Conservation (phyloP, 148 eudicot genomes). For the Rhododendron kiyosumense region DNA sequence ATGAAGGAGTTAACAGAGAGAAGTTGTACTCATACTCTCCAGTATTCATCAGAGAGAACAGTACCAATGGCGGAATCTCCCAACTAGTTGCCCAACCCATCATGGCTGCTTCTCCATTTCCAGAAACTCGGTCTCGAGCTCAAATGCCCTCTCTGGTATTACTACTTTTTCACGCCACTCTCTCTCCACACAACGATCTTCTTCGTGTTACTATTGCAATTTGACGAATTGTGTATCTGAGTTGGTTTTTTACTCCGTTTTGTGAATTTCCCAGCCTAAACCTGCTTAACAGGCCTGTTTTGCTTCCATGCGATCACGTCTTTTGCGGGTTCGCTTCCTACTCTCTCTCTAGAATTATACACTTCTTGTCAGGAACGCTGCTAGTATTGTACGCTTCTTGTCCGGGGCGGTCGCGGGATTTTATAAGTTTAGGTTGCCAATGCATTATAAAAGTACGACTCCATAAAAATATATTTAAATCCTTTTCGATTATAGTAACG, state of each 20-base stretch:
- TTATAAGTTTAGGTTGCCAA: too few relatives aligned
- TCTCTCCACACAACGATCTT: not conserved
- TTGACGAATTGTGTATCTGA: not conserved
- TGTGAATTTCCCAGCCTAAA: slow-evolving; percentile 42
- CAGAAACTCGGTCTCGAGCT: slow-evolving; percentile 83
- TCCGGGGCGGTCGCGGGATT: too few relatives aligned
- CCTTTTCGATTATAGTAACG: too few relatives aligned
- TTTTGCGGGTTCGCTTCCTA: slow-evolving; percentile 58
- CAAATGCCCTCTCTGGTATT: slow-evolving; percentile 76
- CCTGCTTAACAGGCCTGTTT: slow-evolving; percentile 49
- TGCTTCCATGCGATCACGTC: slow-evolving; percentile 80
- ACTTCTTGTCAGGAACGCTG: too few relatives aligned
- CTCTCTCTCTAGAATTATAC: too few relatives aligned
- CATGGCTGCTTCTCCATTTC: slow-evolving; percentile 35
- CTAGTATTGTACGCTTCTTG: too few relatives aligned
- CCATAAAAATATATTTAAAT: too few relatives aligned
- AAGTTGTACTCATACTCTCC: too few relatives aligned
- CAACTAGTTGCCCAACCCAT: slow-evolving; percentile 53
- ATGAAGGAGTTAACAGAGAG: too few relatives aligned
- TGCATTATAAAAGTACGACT: too few relatives aligned
- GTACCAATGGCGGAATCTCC: slow-evolving; percentile 35
- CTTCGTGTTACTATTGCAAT: not conserved
- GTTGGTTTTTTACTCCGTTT: not conserved
- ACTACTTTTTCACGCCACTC: not conserved
- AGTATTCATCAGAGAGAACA: too few relatives aligned